These are phyloP conservation scores for Dictyostelium intermedium DNA, from an alignment of 78 protist genomes.

Conservation along the genomic window DNA sequence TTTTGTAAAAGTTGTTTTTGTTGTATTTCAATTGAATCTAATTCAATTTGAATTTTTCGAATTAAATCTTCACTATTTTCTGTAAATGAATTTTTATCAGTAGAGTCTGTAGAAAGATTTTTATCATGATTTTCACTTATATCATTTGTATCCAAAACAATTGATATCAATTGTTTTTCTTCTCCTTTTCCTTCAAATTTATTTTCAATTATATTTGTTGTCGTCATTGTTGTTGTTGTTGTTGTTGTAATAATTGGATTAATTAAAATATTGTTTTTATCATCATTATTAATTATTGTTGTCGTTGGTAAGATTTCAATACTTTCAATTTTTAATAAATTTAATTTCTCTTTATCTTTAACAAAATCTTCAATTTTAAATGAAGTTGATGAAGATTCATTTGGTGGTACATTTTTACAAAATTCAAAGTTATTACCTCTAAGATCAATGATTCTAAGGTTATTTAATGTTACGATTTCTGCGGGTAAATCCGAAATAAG, in stretches of 20 bases:
- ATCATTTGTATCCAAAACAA: neutral
- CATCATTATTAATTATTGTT: neutral
- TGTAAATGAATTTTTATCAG: neutral
- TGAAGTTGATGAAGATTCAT: neutral
- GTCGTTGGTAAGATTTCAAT: neutral
- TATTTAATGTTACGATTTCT: neutral
- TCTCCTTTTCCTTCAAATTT: neutral
- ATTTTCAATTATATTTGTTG: neutral
- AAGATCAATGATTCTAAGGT: conserved; percentile 21
- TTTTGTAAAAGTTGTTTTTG: neutral
- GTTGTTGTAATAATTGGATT: neutral
- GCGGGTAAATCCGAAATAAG: conserved; percentile 15
- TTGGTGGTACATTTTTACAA: neutral
- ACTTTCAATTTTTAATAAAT: neutral
- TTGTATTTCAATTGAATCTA: neutral
- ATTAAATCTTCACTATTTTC: neutral
- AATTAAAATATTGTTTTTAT: neutral
- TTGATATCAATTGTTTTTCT: neutral
- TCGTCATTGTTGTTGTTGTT: neutral
- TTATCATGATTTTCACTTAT: neutral
- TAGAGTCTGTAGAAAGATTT: neutral
- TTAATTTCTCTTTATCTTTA: neutral
- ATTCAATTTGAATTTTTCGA: neutral
- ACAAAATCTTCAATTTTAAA: conserved; percentile 24
- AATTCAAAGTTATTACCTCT: conserved; percentile 33